Conservation (phyloP, 78 protist genomes). For the Mantamonas sphyraenae region DNA sequence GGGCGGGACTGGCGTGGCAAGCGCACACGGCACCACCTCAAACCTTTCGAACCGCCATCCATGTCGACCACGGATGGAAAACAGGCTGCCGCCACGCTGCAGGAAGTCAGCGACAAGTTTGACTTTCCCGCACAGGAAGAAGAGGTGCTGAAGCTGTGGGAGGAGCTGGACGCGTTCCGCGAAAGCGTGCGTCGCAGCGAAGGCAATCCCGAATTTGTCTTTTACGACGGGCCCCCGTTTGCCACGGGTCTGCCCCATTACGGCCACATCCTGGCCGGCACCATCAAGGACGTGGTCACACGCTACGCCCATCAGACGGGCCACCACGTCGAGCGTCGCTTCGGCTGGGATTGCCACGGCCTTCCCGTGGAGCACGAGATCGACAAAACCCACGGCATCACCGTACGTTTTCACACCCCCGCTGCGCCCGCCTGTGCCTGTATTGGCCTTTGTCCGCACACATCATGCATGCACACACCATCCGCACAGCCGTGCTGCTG, state of each 20-base stretch:
- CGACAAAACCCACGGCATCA: constrained; percentile 87
- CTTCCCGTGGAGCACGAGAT: constrained; percentile 98
- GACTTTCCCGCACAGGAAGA: constrained; percentile 72
- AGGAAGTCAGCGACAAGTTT: constrained; percentile 54
- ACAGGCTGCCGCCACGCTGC: too few relatives aligned
- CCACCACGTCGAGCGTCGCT: constrained; percentile 89
- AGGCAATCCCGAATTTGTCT: constrained; percentile 65
- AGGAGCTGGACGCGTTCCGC: constrained; percentile 81
- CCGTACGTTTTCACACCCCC: neutral
- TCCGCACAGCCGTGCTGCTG: too few relatives aligned
- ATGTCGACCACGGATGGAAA: too few relatives aligned
- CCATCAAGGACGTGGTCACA: constrained; percentile 96
- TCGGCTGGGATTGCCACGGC: constrained; percentile 99
- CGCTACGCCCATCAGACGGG: constrained; percentile 94
- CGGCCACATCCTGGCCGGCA: constrained; percentile 98
- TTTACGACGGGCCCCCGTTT: constrained; percentile 99
- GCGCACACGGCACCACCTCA: too few relatives aligned
- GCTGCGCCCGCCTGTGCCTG: neutral
- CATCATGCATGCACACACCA: neutral
- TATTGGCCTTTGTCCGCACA: neutral
- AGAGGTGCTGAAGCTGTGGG: constrained; percentile 73
- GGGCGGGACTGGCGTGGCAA: too few relatives aligned
- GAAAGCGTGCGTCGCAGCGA: constrained; percentile 67
- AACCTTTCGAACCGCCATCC: too few relatives aligned
- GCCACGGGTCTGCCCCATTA: constrained; percentile 99